Base-by-base conservation (phyloP, 352 stramenopile species). In the Pythium catenulatum region DNA sequence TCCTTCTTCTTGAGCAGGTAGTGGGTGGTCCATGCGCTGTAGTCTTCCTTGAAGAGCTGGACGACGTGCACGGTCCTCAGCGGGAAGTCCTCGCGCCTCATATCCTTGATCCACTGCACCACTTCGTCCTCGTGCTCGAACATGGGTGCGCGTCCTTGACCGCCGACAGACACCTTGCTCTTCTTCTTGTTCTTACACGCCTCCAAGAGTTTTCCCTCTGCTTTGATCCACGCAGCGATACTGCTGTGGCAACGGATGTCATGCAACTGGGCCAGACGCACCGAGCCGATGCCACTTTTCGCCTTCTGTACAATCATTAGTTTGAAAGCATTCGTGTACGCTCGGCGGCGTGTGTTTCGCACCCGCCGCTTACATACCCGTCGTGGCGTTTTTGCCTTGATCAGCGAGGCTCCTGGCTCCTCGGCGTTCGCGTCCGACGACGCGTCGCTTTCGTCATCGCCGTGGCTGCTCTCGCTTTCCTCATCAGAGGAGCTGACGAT, bases 61-160 rank as follows among this genome's bases (percentile, higher is more conserved):
- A 86, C 73, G 21, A 83, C 50, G 70, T 87, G 79, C 14, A 23
- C 63, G 2, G 72, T 80, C 41, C 83, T 90, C 19, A 87, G 65
- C 14, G 85, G 72, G 36, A 80, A 88, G 30, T 88, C 76, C 13
- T 90, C 80, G 34, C 82, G 73, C 2, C 80, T 58, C 36, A 90
- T 59, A 5, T 81, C 23, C 48, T 88, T 90, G 52, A 90, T 87
- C 74, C 76, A 91, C 66, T 87, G 75, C 21, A 86, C 50, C 1
- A 89, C 11, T 23, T 87, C 74, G 11, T 89, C 78, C 58, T 70
- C n/a, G 17, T 83, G 37, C 23, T 74, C 27, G 45, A 91, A 87
- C 37, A 59, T 11, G 3, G 63, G 23, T 4, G 9, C 34, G 2
- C 70, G 54, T 5, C 70, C 52, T 69, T 85, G 74, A 39, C 81